phyloP scores from a whole-genome alignment of 1,139 yeast genomes.

The Magnusiomyces fungicola region DNA sequence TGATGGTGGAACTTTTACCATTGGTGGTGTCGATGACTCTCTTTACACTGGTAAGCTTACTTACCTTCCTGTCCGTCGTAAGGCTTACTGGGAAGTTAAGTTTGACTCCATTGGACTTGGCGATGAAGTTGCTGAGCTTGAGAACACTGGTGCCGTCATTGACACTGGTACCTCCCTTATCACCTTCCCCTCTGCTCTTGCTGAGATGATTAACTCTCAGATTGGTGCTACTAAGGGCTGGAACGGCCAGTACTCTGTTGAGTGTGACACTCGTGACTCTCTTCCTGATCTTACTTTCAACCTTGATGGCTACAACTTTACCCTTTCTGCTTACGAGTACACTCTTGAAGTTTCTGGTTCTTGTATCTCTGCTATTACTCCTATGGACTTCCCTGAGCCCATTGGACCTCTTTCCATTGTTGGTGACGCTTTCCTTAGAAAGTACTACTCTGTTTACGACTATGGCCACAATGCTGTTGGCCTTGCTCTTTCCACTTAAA shows the following conservation, averaged over 20 bases:
- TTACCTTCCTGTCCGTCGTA: slow-evolving; percentile 96
- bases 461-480: slow-evolving; percentile 87
- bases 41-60: slow-evolving; percentile 75
- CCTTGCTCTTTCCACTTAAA: slow-evolving; percentile 63
- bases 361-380: slow-evolving; percentile 92
- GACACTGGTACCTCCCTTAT: slow-evolving; percentile 97
- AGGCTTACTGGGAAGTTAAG: slow-evolving; percentile 98
- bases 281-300: slow-evolving; percentile 89
- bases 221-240: slow-evolving; percentile 96
- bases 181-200: slow-evolving; percentile 88
- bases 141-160: slow-evolving; percentile 88
- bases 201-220: slow-evolving; percentile 88
- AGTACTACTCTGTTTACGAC: slow-evolving; percentile 88
- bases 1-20: slow-evolving; percentile 85
- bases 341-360: slow-evolving; percentile 89
- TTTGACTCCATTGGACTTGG: slow-evolving; percentile 88
- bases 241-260: slow-evolving; percentile 94
- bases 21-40: slow-evolving; percentile 83
- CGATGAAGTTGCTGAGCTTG: slow-evolving; percentile 77
- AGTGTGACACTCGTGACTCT: slow-evolving; percentile 72
- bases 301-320: slow-evolving; percentile 84
- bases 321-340: slow-evolving; percentile 81
- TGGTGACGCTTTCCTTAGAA: slow-evolving; percentile 96
- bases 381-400: slow-evolving; percentile 96
- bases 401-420: slow-evolving; percentile 92